Percentiles rank a stretch among this genome's conserved stretches.
These are phyloP conservation scores for Drechslera avenae DNA, from an alignment of 2,329 filamentous ascomycete species.

Conservation along the genomic window DNA sequence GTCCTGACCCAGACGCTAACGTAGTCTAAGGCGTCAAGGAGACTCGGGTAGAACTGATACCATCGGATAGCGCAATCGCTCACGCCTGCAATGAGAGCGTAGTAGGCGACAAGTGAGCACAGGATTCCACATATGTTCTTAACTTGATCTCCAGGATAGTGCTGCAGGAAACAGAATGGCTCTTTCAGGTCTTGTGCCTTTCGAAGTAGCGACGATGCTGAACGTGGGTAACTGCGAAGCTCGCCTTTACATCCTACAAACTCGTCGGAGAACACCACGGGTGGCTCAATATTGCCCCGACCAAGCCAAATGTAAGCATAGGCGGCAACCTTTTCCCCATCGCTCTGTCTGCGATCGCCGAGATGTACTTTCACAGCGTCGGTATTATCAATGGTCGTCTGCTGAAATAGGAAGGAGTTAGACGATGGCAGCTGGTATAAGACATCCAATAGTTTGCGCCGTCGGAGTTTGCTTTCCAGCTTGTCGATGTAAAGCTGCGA, in stretches of 20 bases:
- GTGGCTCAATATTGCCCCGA: neutral
- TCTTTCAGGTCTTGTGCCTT: neutral
- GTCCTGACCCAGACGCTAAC: neutral
- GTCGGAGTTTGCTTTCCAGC: neutral
- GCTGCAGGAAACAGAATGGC: neutral
- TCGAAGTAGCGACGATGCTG: neutral
- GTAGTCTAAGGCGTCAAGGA: neutral
- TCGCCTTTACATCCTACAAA: accelerated
- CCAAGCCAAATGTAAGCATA: conserved; percentile 2
- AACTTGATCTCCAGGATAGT: neutral
- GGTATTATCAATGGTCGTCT: neutral
- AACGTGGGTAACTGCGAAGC: neutral
- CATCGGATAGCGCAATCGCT: neutral
- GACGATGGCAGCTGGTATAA: neutral
- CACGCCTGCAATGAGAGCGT: neutral
- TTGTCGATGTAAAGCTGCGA: neutral
- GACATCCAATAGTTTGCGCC: neutral
- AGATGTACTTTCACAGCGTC: neutral
- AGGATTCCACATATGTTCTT: neutral
- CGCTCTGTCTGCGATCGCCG: neutral
- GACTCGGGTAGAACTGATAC: neutral
- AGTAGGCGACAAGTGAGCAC: conserved; percentile 1
- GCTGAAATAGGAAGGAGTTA: neutral
- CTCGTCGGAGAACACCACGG: neutral
- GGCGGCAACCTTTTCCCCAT: neutral